Conservation (phyloP, 2,329 filamentous ascomycete species). For the Microsporum audouinii region DNA sequence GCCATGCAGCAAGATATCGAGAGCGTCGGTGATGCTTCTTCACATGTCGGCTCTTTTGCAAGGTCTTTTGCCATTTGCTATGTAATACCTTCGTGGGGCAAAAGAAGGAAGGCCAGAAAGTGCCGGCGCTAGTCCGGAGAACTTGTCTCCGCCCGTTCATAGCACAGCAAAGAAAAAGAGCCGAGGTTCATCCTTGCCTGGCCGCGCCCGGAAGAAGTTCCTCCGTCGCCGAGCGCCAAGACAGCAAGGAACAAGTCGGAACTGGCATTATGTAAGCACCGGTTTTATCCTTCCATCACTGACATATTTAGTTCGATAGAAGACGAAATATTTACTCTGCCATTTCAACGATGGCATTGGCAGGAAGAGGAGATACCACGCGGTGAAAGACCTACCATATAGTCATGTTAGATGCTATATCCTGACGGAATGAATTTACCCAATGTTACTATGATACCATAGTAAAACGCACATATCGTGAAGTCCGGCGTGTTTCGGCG, state of each 20-base stretch:
- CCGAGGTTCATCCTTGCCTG: slow-evolving; percentile 1
- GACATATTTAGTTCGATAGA: not conserved
- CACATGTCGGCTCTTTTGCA: slow-evolving; percentile 1
- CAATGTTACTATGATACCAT: not conserved
- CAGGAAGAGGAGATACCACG: not conserved
- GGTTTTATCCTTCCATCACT: not conserved
- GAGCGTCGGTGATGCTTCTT: not conserved
- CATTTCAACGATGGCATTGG: not conserved
- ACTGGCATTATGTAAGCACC: not conserved
- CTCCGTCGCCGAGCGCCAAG: not conserved
- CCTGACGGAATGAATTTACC: not conserved
- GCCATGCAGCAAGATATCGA: not conserved
- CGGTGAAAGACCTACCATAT: no score
- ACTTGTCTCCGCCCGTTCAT: not conserved
- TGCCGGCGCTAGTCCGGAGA: not conserved
- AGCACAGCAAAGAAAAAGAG: not conserved
- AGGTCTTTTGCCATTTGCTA: not conserved
- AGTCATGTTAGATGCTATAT: no score
- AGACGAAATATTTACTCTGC: no score
- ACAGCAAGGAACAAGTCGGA: not conserved
- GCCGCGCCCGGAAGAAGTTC: not conserved
- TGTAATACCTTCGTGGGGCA: no score
- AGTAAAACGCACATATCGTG: not conserved
- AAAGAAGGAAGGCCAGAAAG: not conserved
- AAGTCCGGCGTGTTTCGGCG: not conserved